Conservation (phyloP, 768 basidiomycete species). For the Leccinum subgranulosum region DNA sequence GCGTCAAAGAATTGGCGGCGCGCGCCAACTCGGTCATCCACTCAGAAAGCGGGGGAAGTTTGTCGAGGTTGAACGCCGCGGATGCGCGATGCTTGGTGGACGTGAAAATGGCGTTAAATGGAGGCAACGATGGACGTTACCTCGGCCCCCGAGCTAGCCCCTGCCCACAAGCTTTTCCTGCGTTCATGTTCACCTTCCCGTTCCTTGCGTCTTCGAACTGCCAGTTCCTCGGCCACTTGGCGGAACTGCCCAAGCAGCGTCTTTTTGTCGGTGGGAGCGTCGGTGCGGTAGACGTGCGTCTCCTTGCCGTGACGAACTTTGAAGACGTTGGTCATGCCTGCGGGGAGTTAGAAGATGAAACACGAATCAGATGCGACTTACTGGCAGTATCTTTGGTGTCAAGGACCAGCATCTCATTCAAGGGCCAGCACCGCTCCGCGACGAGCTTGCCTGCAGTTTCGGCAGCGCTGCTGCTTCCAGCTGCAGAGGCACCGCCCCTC, state of each 20-base stretch:
- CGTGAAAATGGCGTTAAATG: neutral
- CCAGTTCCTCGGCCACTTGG: constrained; percentile 88
- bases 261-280: constrained; percentile 81
- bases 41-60: constrained; percentile 63
- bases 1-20: constrained; percentile 41
- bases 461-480: constrained; percentile 58
- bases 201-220: constrained; percentile 86
- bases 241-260: constrained; percentile 80
- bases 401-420: constrained; percentile 91
- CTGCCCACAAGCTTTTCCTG: constrained; percentile 70
- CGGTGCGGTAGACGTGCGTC: constrained; percentile 90
- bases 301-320: constrained; percentile 94
- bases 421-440: constrained; percentile 89
- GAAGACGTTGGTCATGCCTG: constrained; percentile 92
- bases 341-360: constrained; percentile 4
- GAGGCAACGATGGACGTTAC: constrained; percentile 28
- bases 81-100: constrained; percentile 30
- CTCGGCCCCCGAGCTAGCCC: constrained; percentile 40
- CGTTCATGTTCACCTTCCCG: constrained; percentile 91
- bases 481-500: constrained; percentile 53
- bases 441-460: constrained; percentile 72
- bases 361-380: constrained; percentile 35
- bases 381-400: constrained; percentile 96
- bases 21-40: constrained; percentile 72
- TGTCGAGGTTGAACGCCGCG: constrained; percentile 32